These are phyloP conservation scores for Cymbomonas tetramitiformis DNA, from an alignment of 139 green algal species.

Conservation along the genomic window DNA sequence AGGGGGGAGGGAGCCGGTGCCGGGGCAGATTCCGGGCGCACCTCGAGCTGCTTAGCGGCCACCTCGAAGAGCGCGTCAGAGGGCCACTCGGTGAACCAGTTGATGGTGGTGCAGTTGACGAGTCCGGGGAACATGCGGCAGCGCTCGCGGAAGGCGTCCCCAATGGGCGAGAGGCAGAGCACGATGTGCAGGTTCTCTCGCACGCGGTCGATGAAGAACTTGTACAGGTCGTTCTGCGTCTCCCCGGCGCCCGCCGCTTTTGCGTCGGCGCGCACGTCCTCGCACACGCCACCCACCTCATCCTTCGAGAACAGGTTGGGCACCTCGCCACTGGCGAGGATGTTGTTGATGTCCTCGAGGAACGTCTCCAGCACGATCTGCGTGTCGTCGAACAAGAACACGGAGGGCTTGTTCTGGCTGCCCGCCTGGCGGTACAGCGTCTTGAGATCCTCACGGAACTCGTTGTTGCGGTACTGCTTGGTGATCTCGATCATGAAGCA, in stretches of 20 bases:
- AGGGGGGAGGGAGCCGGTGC: no score
- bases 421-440: conserved; percentile 47
- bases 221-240: conserved; percentile 47
- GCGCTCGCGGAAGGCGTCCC: conserved; percentile 58
- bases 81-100: conserved; percentile 75
- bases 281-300: conserved; percentile 50
- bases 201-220: conserved; percentile 61
- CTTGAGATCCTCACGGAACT: conserved; percentile 65
- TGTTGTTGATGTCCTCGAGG: conserved; percentile 71
- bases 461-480: conserved; percentile 39
- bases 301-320: conserved; percentile 62
- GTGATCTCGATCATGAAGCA: conserved; percentile 68
- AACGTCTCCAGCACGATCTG: conserved; percentile 66
- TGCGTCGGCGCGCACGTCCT: conserved; percentile 48
- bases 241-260: conserved; percentile 40
- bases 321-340: conserved; percentile 52
- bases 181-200: conserved; percentile 60
- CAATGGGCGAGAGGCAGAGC: conserved; percentile 57
- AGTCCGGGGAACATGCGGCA: conserved; percentile 60
- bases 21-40: no score
- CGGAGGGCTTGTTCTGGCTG: conserved; percentile 44
- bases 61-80: conserved; percentile 57
- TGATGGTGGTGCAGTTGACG: conserved; percentile 70
- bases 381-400: conserved; percentile 68
- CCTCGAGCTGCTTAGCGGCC: conserved; percentile 22